A percentile compares a stretch with the other conserved stretches of the same genome.
Evolutionary conservation across 768 basidiomycete genomes (phyloP).

Genomic region (Tulasnella sp.): DNA sequence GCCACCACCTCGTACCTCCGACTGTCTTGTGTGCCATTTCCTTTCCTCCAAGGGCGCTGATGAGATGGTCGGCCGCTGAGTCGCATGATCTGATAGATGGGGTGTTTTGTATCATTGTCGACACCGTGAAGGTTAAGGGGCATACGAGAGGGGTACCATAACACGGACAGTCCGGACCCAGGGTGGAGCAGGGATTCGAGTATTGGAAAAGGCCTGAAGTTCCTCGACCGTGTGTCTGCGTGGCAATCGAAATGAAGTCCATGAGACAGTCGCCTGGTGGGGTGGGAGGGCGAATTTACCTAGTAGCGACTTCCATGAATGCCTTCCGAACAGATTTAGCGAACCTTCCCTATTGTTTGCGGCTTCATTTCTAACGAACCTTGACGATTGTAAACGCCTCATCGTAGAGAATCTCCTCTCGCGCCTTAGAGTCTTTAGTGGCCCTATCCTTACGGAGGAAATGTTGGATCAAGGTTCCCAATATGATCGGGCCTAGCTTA

Average conservation of each 20-base stretch:
- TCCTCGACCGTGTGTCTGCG: constrained; percentile 27
- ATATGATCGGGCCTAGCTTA: constrained; percentile 16
- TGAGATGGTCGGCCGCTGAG: constrained; percentile 36
- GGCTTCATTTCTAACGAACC: background rate
- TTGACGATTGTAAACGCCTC: constrained; percentile 21
- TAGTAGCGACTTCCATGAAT: constrained; percentile 30
- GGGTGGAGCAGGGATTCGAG: constrained; percentile 27
- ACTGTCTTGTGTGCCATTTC: too few species aligned
- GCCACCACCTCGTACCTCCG: too few species aligned
- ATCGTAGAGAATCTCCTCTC: constrained; percentile 29
- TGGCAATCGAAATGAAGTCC: constrained; percentile 21
- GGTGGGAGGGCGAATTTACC: constrained; percentile 6
- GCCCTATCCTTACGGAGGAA: constrained; percentile 23
- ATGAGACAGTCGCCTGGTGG: constrained; percentile 15
- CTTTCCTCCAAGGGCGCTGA: constrained; percentile 66
- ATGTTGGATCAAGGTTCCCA: constrained; percentile 27
- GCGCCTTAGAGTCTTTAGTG: constrained; percentile 24
- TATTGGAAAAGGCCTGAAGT: constrained; percentile 27
- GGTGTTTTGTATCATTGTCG: too few species aligned
- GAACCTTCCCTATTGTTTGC: background rate
- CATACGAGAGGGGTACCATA: constrained; percentile 25
- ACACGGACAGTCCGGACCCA: constrained; percentile 29
- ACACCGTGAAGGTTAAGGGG: background rate
- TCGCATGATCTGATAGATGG: constrained; percentile 24
- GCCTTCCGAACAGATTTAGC: constrained; percentile 13